Evolutionary conservation across 331 rosid genomes (phyloP).

Genomic region (Malus hybrid): DNA sequence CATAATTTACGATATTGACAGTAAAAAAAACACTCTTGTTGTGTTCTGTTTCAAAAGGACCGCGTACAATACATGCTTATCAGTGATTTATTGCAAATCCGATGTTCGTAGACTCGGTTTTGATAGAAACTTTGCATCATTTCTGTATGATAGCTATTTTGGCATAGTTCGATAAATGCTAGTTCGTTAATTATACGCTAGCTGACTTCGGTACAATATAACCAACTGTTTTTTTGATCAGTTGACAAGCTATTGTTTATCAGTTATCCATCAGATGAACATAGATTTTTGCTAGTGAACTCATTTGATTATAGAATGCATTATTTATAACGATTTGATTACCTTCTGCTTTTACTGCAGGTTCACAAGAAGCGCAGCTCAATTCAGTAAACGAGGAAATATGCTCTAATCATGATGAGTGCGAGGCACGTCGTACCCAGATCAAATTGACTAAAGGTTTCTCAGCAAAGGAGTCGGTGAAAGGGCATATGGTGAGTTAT

Average conservation of each 20-base stretch:
- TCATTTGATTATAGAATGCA: background rate
- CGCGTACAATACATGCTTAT: background rate
- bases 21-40: no score
- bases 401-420: constrained; percentile 75
- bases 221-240: background rate
- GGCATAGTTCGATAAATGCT: background rate
- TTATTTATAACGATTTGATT: background rate
- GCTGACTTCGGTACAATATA: no score
- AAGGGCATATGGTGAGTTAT: constrained; percentile 86
- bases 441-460: constrained; percentile 92
- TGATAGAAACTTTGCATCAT: background rate
- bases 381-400: constrained; percentile 32
- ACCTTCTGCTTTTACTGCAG: constrained; percentile 26
- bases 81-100: background rate
- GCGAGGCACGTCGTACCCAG: constrained; percentile 70
- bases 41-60: background rate
- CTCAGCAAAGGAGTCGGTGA: constrained; percentile 85
- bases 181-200: background rate
- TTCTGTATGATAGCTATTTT: background rate
- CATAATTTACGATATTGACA: no score
- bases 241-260: background rate
- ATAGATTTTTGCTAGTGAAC: background rate
- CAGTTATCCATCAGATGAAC: background rate
- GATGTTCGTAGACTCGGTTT: background rate
- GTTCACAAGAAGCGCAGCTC: constrained; percentile 75